Evolutionary conservation across 2,329 filamentous ascomycete genomes (phyloP).

Genomic region (Venturia effusa): DNA sequence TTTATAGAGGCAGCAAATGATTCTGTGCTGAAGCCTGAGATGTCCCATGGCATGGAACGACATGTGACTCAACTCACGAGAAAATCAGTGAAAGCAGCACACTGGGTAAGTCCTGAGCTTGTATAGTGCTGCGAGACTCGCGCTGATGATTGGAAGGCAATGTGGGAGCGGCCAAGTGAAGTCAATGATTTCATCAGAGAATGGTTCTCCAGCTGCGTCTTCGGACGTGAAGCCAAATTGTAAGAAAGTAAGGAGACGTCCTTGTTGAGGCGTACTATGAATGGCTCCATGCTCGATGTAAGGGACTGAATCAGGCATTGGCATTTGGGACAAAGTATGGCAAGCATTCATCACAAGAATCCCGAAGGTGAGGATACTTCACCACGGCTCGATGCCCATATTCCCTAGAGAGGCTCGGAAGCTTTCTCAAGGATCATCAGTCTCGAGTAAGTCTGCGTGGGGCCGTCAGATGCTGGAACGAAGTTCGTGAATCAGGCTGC

Average conservation of each 20-base stretch:
- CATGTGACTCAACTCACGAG: slow-evolving; percentile 54
- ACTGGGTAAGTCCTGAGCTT: slow-evolving; percentile 50
- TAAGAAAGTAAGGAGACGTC: slow-evolving; percentile 17
- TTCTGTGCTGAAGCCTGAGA: slow-evolving; percentile 56
- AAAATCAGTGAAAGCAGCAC: slow-evolving; percentile 55
- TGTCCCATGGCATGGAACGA: slow-evolving; percentile 62
- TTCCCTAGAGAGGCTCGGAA: not conserved
- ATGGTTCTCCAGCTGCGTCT: slow-evolving; percentile 53
- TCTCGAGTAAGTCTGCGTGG: not conserved
- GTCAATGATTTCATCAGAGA: slow-evolving; percentile 58
- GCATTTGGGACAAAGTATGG: too few relatives aligned
- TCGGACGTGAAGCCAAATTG: slow-evolving; percentile 34
- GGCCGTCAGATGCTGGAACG: not conserved
- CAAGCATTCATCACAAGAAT: too few relatives aligned
- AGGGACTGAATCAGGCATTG: not conserved
- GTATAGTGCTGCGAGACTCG: not conserved
- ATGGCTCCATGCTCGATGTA: not conserved
- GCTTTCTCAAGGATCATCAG: not conserved
- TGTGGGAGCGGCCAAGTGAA: slow-evolving; percentile 60
- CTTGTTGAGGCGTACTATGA: not conserved
- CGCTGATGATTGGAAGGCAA: slow-evolving; percentile 29
- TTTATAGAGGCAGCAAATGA: slow-evolving; percentile 67
- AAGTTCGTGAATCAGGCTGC: not conserved
- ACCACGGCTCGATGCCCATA: not conserved
- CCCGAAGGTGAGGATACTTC: too few relatives aligned